Percentiles rank a stretch among this genome's conserved stretches.
Conservation (phyloP, 1,139 yeast genomes). For the Eremothecium cymbalariae region DNA sequence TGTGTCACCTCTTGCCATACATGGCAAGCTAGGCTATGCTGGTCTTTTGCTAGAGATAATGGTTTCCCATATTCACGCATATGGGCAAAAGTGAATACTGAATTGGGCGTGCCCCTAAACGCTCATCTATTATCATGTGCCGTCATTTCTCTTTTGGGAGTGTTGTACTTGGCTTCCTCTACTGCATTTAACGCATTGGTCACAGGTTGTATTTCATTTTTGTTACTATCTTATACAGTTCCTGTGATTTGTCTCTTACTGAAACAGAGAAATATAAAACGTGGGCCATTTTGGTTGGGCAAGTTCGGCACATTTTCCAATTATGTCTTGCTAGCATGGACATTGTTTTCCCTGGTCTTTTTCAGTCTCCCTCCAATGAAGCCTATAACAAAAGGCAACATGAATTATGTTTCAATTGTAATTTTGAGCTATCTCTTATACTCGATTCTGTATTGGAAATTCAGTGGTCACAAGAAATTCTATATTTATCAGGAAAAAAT, state of each 20-base stretch:
- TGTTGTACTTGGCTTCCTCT: constrained; percentile 45
- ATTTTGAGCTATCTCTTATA: constrained; percentile 48
- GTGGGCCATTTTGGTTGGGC: constrained; percentile 69
- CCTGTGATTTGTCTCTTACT: constrained; percentile 46
- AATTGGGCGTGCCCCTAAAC: constrained; percentile 43
- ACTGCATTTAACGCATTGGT: constrained; percentile 52
- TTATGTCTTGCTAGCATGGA: constrained; percentile 49
- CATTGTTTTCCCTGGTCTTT: constrained; percentile 51
- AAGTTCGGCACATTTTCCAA: constrained; percentile 50
- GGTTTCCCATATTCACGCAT: constrained; percentile 44
- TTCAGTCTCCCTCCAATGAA: constrained; percentile 59
- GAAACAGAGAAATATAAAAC: constrained; percentile 53
- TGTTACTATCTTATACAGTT: constrained; percentile 42
- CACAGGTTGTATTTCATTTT: constrained; percentile 48
- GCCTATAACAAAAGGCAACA: constrained; percentile 54
- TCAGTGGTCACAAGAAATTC: constrained; percentile 36
- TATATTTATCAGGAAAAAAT: constrained; percentile 28
- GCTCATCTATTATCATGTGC: constrained; percentile 47
- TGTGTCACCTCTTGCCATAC: constrained; percentile 68
- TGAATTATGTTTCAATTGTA: constrained; percentile 69
- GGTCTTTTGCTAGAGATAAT: constrained; percentile 70
- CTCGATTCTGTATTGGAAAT: constrained; percentile 48
- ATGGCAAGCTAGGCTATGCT: constrained; percentile 67
- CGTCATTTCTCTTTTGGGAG: constrained; percentile 42
- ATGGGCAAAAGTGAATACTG: constrained; percentile 42